Evolutionary conservation across 306 rosid species (phyloP).

Genomic region (Medicago arabica): DNA sequence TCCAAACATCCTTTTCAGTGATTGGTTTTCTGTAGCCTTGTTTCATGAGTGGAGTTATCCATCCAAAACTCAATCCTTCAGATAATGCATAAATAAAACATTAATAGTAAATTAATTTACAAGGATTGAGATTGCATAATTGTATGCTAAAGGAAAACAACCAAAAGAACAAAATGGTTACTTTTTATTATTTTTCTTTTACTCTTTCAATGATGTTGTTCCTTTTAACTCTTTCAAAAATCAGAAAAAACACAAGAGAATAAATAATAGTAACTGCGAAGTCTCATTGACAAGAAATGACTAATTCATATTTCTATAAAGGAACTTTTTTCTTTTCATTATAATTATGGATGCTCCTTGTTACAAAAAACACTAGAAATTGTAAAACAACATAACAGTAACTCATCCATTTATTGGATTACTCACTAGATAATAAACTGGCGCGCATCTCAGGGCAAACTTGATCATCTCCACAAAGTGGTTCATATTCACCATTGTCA

Average conservation of each 20-base stretch:
- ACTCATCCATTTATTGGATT: background rate
- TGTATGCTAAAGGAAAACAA: too few relatives aligned
- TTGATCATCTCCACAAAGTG: slow-evolving; percentile 66
- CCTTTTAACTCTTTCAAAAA: too few relatives aligned
- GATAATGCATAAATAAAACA: slow-evolving; percentile 23
- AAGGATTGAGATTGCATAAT: too few relatives aligned
- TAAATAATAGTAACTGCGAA: too few relatives aligned
- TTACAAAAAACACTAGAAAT: background rate
- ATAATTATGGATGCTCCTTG: too few relatives aligned
- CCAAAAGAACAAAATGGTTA: too few relatives aligned
- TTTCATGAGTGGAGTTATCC: slow-evolving; percentile 88
- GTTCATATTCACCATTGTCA: slow-evolving; percentile 69
- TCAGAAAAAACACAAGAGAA: too few relatives aligned
- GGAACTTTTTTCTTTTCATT: too few relatives aligned
- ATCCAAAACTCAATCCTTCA: slow-evolving; percentile 75
- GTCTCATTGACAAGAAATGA: background rate
- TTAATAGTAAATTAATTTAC: background rate
- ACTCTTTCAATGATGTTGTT: too few relatives aligned
- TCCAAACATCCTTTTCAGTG: slow-evolving; percentile 85
- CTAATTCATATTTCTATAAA: background rate
- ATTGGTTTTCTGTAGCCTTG: slow-evolving; percentile 78
- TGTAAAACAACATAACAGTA: slow-evolving; percentile 6
- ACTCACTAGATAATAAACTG: slow-evolving; percentile 72
- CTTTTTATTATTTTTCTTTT: too few relatives aligned
- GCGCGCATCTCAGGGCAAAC: slow-evolving; percentile 75